Conservation (phyloP, 306 rosid species). For the Fragaria vesca region DNA sequence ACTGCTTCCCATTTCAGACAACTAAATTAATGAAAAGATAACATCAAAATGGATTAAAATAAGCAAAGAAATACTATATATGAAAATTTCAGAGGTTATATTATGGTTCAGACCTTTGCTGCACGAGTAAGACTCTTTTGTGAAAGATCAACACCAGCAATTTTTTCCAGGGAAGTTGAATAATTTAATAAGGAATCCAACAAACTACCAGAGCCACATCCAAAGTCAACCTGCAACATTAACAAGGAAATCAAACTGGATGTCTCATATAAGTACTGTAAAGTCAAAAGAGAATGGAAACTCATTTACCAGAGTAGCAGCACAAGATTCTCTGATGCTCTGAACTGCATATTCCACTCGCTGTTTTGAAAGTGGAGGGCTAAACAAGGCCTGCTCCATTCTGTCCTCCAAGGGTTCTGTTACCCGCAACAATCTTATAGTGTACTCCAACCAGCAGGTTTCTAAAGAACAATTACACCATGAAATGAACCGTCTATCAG, state of each 20-base stretch:
- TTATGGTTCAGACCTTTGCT: conserved; percentile 62
- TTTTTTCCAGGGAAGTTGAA: conserved; percentile 63
- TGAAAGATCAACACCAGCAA: conserved; percentile 92
- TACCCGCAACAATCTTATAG: conserved; percentile 50
- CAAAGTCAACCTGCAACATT: conserved; percentile 81
- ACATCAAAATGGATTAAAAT: neutral
- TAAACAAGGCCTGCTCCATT: conserved; percentile 96
- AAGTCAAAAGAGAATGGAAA: conserved; percentile 20
- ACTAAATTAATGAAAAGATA: neutral
- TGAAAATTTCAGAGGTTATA: conserved; percentile 10
- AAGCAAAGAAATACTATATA: neutral
- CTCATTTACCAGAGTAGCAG: conserved; percentile 65
- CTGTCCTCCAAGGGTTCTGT: conserved; percentile 91
- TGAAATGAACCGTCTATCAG: neutral
- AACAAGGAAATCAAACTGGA: conserved; percentile 31
- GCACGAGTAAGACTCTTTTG: conserved; percentile 81
- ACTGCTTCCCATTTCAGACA: neutral
- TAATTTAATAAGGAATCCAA: conserved; percentile 84
- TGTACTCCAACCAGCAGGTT: conserved; percentile 59
- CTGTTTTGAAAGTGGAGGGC: conserved; percentile 96
- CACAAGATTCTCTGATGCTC: conserved; percentile 63
- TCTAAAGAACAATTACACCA: conserved; percentile 40
- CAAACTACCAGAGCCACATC: conserved; percentile 98
- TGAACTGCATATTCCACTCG: conserved; percentile 89
- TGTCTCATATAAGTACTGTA: conserved; percentile 15